Evolutionary conservation across 2,329 filamentous ascomycete genomes (phyloP), one percentile per base, ranked within the genome.

Genomic region (Arthrobotrys conoides): DNA sequence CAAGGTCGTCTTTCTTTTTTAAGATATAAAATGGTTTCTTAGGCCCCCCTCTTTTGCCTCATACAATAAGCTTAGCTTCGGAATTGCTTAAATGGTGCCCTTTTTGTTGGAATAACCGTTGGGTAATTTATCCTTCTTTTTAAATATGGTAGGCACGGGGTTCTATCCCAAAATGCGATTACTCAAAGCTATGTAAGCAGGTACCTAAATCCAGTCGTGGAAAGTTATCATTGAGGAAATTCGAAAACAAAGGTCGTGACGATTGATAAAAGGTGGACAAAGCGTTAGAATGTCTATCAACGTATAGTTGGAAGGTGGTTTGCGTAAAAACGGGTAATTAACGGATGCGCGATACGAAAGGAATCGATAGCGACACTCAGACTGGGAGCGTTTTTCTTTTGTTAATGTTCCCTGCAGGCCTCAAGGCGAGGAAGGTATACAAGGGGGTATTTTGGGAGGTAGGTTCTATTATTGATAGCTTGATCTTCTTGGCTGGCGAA

Each of bases 251-350:
- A 38, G 12, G 9, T 38, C 36, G 36, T 38, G 36, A 46, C 41
- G 16, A 46, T 46, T 18, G 41, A 46, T 46, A 46, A 18, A 16
- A 41, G 2, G 3, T 12, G n/a, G n/a, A n/a, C n/a, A n/a, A n/a
- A n/a, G n/a, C n/a, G n/a, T 9, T 41, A 14, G 8, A 10, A 38
- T 20, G 44, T 46, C 44, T 46, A 46, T 46, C 44, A 46, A 46
- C n/a, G 24, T 27, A 16, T 12, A 4, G 67, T 16, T 18, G 65
- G 71, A 68, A 69, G 71, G 64, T 65, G 55, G 33, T 57, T 36
- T 53, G 63, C 36, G 66, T 57, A 48, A 48, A 57, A 20, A 66
- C 72, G 72, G 72, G 57, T 76, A 76, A 71, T 76, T 71, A 76
- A 76, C 72, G 72, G 72, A 71, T 66, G 41, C 66, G 61, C 65